Conservation (phyloP, 139 green algal genomes). For the Tetradesmus lagerheimii region DNA sequence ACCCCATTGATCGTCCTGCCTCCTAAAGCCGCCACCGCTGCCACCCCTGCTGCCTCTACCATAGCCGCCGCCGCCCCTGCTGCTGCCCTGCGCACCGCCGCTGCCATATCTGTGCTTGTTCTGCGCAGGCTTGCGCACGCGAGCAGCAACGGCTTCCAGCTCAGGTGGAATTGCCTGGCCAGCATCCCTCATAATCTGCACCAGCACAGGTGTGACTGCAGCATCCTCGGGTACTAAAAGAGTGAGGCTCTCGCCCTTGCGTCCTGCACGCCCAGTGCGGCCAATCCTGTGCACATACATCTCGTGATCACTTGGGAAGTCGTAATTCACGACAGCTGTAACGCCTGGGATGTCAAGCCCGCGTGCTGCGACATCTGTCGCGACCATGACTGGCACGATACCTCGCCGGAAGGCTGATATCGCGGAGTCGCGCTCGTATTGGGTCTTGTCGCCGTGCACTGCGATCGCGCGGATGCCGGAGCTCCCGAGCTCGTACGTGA, state of each 20-base stretch:
- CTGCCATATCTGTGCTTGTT: conserved; percentile 35
- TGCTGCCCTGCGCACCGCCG: background rate
- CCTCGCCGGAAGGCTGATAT: conserved; percentile 85
- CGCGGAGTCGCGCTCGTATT: conserved; percentile 83
- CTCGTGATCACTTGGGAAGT: conserved; percentile 90
- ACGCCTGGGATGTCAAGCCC: conserved; percentile 89
- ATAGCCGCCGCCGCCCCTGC: conserved; percentile 11
- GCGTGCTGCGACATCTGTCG: conserved; percentile 93
- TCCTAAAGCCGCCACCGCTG: conserved; percentile 17
- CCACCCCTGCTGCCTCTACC: conserved; percentile 37
- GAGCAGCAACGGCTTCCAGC: conserved; percentile 71
- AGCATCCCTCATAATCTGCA: conserved; percentile 65
- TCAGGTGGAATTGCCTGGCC: conserved; percentile 65
- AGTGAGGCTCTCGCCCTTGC: conserved; percentile 70
- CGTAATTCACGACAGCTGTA: conserved; percentile 87
- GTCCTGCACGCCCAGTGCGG: conserved; percentile 81
- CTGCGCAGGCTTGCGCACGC: conserved; percentile 59
- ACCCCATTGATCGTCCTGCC: background rate
- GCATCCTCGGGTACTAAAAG: conserved; percentile 68
- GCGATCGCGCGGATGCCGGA: conserved; percentile 42
- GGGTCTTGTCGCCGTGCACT: conserved; percentile 92
- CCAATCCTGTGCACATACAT: conserved; percentile 93
- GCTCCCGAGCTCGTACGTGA: conserved; percentile 49
- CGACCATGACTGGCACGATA: conserved; percentile 76
- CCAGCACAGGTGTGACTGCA: conserved; percentile 64